Evolutionary conservation across 108 stramenopile species (phyloP), one percentile per base, ranked within the genome.

Genomic region (Conticribra weissflogii): DNA sequence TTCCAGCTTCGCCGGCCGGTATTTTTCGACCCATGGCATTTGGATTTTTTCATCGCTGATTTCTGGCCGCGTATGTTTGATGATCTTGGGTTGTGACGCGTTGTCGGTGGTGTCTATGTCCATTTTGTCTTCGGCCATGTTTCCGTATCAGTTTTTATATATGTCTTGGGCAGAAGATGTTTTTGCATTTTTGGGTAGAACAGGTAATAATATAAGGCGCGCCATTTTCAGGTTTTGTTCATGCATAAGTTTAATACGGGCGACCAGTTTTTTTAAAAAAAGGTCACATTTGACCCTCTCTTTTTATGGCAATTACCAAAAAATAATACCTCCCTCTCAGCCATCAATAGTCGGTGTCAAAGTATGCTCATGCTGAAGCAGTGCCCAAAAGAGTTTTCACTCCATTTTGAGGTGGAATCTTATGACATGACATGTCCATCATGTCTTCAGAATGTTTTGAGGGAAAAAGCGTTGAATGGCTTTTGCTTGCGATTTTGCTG

Each of bases 21-120:
- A 98, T 59, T 97, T 98, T 68, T 98, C 97, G 1, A 98, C 95
- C 97, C 96, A 98, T 48, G 97, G 97, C 79, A 93, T 59, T 54
- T 88, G 84, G 21, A 67, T 41, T 36, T 34, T 44, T 31, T 73
- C 65, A 24, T 57, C 46, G 57, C 67, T 58, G 16, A 63, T 30
- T 28, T 63, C 47, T n/a, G 60, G 60, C 25, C 60, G 60, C 1
- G 12, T 49, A 17, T 63, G 61, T 17, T 63, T 63, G 25, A 63
- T 62, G 1, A 63, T 63, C 27, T 0, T 24, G 5, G 47, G 24
- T 14, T 16, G 22, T 31, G 59, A 34, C 32, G 59, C 19, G 19
- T 31, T 32, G 57, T 2, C 1, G 28, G 4, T 46, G 9, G 61
- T 30, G 48, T 63, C 61, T 29, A 63, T 30, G 48, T 63, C 61